These are phyloP conservation scores for Pontederia paniculata DNA, from an alignment of 176 grass and related monocot species.

Conservation along the genomic window DNA sequence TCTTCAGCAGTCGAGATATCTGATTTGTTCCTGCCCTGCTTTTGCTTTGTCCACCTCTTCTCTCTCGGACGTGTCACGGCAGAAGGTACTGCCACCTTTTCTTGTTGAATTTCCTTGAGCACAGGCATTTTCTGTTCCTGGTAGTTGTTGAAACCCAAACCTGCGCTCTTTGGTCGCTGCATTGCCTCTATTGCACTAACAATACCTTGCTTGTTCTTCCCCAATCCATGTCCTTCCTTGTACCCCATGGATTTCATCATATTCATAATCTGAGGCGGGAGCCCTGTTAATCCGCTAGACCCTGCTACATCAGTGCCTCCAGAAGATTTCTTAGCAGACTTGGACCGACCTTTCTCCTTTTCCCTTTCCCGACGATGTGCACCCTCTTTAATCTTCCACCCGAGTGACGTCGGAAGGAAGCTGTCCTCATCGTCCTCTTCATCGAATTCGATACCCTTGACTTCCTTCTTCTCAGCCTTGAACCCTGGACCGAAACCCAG, in stretches of 20 bases:
- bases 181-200: conserved; percentile 24
- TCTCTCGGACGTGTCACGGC: conserved; percentile 24
- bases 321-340: conserved; percentile 1
- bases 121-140: conserved; percentile 49
- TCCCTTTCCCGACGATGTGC: conserved; percentile 55
- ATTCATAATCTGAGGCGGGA: conserved; percentile 39
- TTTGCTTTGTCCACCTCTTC: conserved; percentile 55
- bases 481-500: conserved; percentile 22
- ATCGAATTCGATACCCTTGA: neutral
- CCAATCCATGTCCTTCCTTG: conserved; percentile 50
- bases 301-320: conserved; percentile 22
- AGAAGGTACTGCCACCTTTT: conserved; percentile 21
- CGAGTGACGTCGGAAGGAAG: conserved; percentile 44
- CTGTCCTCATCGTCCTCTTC: conserved; percentile 10
- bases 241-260: conserved; percentile 57
- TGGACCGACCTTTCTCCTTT: conserved; percentile 24
- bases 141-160: conserved; percentile 59
- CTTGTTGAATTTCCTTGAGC: neutral
- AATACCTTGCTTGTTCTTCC: conserved; percentile 62
- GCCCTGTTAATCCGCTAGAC: conserved; percentile 15
- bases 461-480: neutral
- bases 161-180: conserved; percentile 53
- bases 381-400: conserved; percentile 47
- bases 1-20: conserved; percentile 50
- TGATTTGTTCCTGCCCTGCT: conserved; percentile 23